Base-by-base conservation (phyloP, 2,329 filamentous ascomycete genomes). In the Cercospora citrullina region DNA sequence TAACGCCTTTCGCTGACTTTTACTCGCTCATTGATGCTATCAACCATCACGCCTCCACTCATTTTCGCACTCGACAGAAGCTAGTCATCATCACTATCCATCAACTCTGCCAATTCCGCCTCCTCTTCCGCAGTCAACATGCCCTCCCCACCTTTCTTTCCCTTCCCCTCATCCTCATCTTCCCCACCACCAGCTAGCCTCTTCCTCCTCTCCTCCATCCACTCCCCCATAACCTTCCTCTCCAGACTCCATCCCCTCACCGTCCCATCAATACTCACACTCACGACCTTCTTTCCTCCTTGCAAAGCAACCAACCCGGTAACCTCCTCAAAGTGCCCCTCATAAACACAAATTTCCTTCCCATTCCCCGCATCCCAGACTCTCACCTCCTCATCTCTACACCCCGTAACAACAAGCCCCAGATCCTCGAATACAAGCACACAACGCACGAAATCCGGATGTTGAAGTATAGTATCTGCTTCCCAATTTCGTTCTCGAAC, bases 281-380 rank as follows among this genome's bases (percentile, higher is more conserved):
- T 97, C 71, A 92, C 88, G 10, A 96, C 82, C 4, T 77, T 80
- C 55, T 79, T 79, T 2, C 79, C 81, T 21, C 80, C 39, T 80
- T 18, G 23, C 69, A 80, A 78, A 30, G 93, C 78, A 1, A 90
- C 83, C 53, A 98, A 80, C 39, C 90, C 92, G 0, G 93, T 97
- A 14, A 99, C 90, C 79, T 98, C 95, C 76, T 99, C 93, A 76
- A 88, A 98, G 81, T 99, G 95, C 0, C 95, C 95, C 42, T 87
- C 86, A 69, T 78, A 79, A 8, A 71, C 71, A 42, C 76, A 76
- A 77, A 64, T 23, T 77, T 71, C 10, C 77, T 77, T 70, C 9
- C 77, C 77, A 48, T 70, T 74, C 7, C 67, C 64, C 7, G 72
- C 64, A 78, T 97, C 91, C 94, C 94, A 99, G 8, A 98, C 86